These are phyloP conservation scores for Phialemoniopsis sp. DNA, from an alignment of 2,329 filamentous ascomycete species.

Conservation along the genomic window DNA sequence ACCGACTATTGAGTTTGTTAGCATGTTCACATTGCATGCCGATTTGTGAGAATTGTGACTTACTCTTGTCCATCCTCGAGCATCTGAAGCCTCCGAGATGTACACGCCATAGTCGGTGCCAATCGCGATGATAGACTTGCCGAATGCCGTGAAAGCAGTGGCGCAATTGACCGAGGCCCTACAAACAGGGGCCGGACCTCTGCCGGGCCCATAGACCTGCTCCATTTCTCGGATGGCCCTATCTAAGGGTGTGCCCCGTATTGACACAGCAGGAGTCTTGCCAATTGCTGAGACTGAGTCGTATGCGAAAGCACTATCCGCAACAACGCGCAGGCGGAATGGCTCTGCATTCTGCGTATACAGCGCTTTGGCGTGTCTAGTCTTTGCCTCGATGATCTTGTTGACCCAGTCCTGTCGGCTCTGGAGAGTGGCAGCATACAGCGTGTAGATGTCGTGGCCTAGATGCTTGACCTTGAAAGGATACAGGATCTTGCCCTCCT, in stretches of 20 bases:
- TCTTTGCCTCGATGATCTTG: slow-evolving; percentile 94
- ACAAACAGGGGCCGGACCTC: slow-evolving; percentile 73
- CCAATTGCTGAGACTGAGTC: slow-evolving; percentile 58
- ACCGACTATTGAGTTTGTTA: slow-evolving; percentile 57
- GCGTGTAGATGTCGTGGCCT: slow-evolving; percentile 85
- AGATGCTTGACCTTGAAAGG: slow-evolving; percentile 96
- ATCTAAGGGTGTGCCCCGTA: slow-evolving; percentile 88
- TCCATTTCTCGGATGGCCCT: slow-evolving; percentile 88
- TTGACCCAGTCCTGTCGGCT: slow-evolving; percentile 85
- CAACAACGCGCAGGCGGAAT: slow-evolving; percentile 86
- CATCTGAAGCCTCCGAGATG: slow-evolving; percentile 82
- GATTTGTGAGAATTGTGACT: slow-evolving; percentile 23
- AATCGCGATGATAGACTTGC: slow-evolving; percentile 84
- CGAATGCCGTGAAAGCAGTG: slow-evolving; percentile 80
- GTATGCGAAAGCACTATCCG: slow-evolving; percentile 86
- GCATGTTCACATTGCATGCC: slow-evolving; percentile 1
- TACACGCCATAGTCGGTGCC: slow-evolving; percentile 95
- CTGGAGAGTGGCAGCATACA: slow-evolving; percentile 76
- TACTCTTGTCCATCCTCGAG: slow-evolving; percentile 86
- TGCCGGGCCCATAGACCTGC: slow-evolving; percentile 64
- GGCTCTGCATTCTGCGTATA: slow-evolving; percentile 93
- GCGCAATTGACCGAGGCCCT: slow-evolving; percentile 88
- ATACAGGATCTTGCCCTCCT: slow-evolving; percentile 83
- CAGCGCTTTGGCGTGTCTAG: slow-evolving; percentile 81
- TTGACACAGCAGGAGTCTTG: slow-evolving; percentile 64